Percentiles rank a stretch among this genome's conserved stretches.
These are phyloP conservation scores for Grifola frondosa DNA, from an alignment of 1,284 basidiomycete genomes.

Conservation along the genomic window DNA sequence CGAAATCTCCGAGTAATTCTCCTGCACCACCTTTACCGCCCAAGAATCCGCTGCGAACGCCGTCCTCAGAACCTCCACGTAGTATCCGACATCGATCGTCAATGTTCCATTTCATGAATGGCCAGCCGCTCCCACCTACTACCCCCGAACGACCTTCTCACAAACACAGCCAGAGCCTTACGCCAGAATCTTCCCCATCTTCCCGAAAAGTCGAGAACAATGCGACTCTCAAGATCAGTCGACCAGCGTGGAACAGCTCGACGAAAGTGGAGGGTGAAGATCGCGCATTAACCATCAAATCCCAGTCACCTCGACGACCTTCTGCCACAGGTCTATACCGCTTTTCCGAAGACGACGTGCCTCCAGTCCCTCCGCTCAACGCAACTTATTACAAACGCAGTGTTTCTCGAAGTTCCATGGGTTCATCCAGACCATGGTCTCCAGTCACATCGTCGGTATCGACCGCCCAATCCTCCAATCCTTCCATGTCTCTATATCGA, in stretches of 20 bases:
- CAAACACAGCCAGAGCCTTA: conserved; percentile 68
- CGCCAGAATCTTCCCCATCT: conserved; percentile 62
- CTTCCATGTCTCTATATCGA: conserved; percentile 30
- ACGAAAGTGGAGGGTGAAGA: conserved; percentile 64
- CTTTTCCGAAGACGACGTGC: conserved; percentile 37
- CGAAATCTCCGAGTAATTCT: conserved; percentile 38
- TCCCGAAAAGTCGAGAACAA: conserved; percentile 33
- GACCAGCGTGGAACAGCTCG: conserved; percentile 72
- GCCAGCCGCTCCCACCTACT: conserved; percentile 42
- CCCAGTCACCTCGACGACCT: conserved; percentile 39
- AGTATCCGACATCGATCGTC: conserved; percentile 58
- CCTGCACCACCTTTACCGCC: conserved; percentile 50
- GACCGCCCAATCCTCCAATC: conserved; percentile 60
- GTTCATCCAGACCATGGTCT: conserved; percentile 78
- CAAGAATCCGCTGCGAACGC: conserved; percentile 41
- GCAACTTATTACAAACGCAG: conserved; percentile 57
- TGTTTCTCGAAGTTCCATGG: conserved; percentile 70
- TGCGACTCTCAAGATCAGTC: conserved; percentile 43
- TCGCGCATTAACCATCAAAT: conserved; percentile 46
- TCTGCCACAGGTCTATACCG: conserved; percentile 34
- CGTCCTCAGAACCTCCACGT: conserved; percentile 55
- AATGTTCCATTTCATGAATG: conserved; percentile 50
- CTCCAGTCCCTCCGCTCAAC: conserved; percentile 43
- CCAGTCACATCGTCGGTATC: conserved; percentile 72
- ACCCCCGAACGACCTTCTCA: conserved; percentile 62